A percentile compares a stretch with the other conserved stretches of the same genome.
These are phyloP conservation scores for Pachyrhizus erosus DNA, from an alignment of 306 rosid genomes.

Conservation along the genomic window DNA sequence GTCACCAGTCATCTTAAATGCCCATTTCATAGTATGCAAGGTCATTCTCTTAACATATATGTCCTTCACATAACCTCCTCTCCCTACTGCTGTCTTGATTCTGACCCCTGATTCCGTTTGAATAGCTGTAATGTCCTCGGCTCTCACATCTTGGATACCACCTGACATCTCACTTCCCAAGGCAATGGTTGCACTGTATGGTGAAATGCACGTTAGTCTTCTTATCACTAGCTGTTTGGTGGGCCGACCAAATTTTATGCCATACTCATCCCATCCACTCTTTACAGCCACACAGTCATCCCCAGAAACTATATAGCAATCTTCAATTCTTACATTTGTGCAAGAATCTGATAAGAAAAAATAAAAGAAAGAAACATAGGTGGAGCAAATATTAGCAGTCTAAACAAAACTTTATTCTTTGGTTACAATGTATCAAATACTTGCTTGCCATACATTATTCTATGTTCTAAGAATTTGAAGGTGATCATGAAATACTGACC, in stretches of 20 bases:
- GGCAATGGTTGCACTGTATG: slow-evolving; percentile 83
- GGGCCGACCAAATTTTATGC: slow-evolving; percentile 75
- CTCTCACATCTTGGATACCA: slow-evolving; percentile 79
- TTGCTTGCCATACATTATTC: neutral
- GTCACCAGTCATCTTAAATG: slow-evolving; percentile 83
- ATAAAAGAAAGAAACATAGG: neutral
- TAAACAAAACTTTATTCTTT: neutral
- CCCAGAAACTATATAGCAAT: slow-evolving; percentile 85
- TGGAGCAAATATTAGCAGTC: neutral
- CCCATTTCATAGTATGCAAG: slow-evolving; percentile 86
- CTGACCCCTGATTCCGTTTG: slow-evolving; percentile 75
- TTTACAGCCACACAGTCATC: slow-evolving; percentile 90
- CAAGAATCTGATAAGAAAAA: slow-evolving; percentile 66
- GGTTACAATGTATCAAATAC: slow-evolving; percentile 17
- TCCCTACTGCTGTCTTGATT: slow-evolving; percentile 78
- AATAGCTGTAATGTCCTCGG: slow-evolving; percentile 74
- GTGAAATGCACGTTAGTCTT: slow-evolving; percentile 80
- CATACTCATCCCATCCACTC: slow-evolving; percentile 95
- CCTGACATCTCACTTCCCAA: slow-evolving; percentile 93
- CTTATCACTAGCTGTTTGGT: slow-evolving; percentile 74
- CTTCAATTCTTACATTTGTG: slow-evolving; percentile 78
- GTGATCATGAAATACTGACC: slow-evolving; percentile 51
- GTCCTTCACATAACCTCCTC: slow-evolving; percentile 89
- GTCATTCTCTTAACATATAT: slow-evolving; percentile 73
- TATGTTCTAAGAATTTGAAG: neutral